Evolutionary conservation across 2,329 filamentous ascomycete genomes (phyloP).

Genomic region (Raffaelea ambrosiae): DNA sequence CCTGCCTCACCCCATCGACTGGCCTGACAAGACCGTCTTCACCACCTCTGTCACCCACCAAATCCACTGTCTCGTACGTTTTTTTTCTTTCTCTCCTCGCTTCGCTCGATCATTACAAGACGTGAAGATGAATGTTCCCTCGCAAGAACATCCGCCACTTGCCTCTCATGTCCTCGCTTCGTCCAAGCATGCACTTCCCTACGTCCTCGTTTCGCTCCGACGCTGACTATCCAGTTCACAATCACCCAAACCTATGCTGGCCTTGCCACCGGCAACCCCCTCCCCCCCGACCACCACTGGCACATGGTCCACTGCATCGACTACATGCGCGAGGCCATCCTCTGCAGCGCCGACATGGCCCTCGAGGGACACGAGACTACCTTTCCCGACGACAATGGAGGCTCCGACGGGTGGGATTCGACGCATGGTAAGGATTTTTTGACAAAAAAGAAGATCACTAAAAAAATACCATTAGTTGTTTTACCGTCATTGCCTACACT

Average conservation of each 20-base stretch:
- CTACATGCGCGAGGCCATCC: constrained; percentile 37
- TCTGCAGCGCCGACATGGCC: constrained; percentile 36
- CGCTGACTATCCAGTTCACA: too few relatives aligned
- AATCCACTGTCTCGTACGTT: constrained; percentile 24
- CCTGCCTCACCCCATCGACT: constrained; percentile 25
- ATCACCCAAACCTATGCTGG: constrained; percentile 35
- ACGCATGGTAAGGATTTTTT: constrained; percentile 28
- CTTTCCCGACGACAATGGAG: constrained; percentile 36
- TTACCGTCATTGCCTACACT: neutral
- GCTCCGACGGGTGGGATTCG: constrained; percentile 37
- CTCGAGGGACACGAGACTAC: constrained; percentile 37
- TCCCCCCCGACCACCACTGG: constrained; percentile 36
- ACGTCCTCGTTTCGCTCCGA: too few relatives aligned
- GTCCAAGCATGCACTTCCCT: too few relatives aligned
- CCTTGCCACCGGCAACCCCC: constrained; percentile 26
- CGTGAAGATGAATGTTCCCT: too few relatives aligned
- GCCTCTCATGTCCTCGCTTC: too few relatives aligned
- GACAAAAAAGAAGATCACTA: too few relatives aligned
- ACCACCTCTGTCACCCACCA: constrained; percentile 28
- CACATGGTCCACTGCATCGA: constrained; percentile 41
- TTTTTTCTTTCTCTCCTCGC: neutral
- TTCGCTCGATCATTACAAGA: constrained; percentile 10
- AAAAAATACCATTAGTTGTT: constrained; percentile 11
- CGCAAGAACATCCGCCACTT: too few relatives aligned
- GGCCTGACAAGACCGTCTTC: constrained; percentile 25